phyloP scores from a whole-genome alignment of 208 protist genomes.

The Trypanosoma rangeli region DNA sequence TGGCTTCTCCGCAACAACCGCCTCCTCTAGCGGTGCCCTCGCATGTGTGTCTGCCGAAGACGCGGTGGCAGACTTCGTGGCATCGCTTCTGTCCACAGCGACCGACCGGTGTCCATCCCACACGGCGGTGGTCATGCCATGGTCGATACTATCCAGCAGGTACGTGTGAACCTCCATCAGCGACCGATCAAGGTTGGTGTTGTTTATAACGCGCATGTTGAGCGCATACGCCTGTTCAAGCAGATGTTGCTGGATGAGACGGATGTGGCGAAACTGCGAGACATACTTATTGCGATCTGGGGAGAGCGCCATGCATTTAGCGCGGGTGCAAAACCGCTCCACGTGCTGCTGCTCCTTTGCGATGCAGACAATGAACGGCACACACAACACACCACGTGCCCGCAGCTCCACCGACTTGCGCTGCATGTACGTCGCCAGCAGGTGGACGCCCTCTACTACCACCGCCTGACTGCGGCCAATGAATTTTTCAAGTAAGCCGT shows the following conservation, averaged over 20 bases:
- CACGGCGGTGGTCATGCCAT: neutral
- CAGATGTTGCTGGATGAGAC: constrained; percentile 82
- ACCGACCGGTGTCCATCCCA: neutral
- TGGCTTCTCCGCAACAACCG: neutral
- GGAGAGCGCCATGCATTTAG: constrained; percentile 89
- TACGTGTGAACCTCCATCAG: constrained; percentile 67
- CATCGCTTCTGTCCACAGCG: neutral
- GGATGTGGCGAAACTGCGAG: constrained; percentile 82
- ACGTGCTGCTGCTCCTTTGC: constrained; percentile 82
- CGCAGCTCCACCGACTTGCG: constrained; percentile 37
- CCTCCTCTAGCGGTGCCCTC: neutral
- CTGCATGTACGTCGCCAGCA: constrained; percentile 42
- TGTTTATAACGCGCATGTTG: constrained; percentile 75
- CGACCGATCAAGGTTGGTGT: constrained; percentile 90
- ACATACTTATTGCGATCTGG: constrained; percentile 88
- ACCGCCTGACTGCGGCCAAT: constrained; percentile 39
- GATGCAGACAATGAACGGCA: constrained; percentile 75
- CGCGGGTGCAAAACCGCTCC: constrained; percentile 86
- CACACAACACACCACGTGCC: constrained; percentile 36
- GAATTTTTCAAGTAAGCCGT: constrained; percentile 32
- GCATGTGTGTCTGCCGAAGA: neutral
- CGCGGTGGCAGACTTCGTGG: neutral
- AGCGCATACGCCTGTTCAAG: constrained; percentile 38
- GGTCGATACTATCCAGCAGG: constrained; percentile 66
- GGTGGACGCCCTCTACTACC: constrained; percentile 66